Conservation (phyloP, 768 basidiomycete species). For the Mycena venus region DNA sequence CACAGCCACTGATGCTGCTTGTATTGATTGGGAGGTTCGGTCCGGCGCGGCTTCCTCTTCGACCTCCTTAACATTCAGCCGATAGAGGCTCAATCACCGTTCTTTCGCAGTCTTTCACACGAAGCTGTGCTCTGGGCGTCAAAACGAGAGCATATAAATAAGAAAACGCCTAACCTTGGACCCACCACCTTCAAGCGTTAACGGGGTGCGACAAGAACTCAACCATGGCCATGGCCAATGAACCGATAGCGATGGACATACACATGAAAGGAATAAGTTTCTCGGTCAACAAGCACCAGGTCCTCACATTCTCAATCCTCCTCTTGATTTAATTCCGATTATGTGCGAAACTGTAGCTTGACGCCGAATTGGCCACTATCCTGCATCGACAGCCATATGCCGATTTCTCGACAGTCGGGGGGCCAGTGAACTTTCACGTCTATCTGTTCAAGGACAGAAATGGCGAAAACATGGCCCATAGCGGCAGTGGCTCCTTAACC, state of each 20-base stretch:
- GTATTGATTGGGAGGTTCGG: background rate
- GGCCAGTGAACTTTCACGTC: constrained; percentile 67
- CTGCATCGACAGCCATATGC: constrained; percentile 62
- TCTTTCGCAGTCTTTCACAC: background rate
- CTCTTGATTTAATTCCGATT: background rate
- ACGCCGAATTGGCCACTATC: constrained; percentile 52
- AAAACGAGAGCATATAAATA: background rate
- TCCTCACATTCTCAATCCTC: constrained; percentile 32
- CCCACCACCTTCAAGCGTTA: background rate
- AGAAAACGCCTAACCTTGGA: background rate
- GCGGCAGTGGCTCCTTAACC: constrained; percentile 62
- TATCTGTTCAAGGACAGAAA: constrained; percentile 57
- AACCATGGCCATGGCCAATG: constrained; percentile 19
- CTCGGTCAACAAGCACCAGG: constrained; percentile 42
- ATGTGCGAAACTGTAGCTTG: constrained; percentile 13
- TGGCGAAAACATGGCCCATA: constrained; percentile 43
- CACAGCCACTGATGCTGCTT: background rate
- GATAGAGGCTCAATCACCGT: background rate
- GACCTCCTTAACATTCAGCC: background rate
- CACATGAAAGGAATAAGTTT: constrained; percentile 50
- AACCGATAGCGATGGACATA: background rate
- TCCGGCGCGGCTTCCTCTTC: background rate
- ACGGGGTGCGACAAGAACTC: background rate
- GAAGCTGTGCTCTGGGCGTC: background rate
- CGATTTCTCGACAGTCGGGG: constrained; percentile 30